Evolutionary conservation across 441 rosid genomes (phyloP), one percentile per base, ranked within the genome.

Genomic region (Gossypium trilobum): DNA sequence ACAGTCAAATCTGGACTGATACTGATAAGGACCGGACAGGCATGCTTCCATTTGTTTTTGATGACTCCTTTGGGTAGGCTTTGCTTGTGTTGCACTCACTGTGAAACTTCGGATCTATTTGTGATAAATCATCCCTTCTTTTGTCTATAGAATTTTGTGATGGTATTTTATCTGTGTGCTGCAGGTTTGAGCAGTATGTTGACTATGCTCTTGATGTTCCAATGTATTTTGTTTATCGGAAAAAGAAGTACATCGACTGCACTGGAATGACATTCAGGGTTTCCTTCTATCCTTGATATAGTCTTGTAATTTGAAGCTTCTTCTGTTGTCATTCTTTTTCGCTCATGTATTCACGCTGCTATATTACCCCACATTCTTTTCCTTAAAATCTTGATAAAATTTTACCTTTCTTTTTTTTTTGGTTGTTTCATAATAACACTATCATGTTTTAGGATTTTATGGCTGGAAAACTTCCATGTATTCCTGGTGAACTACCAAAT

Each of bases 191-290:
- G 86, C 98, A 86, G 81, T 95, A 95, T 80, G 98, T 92, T 67
- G 98, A 95, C 73, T 95, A 95, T 54, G 99, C 99, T 72, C 98
- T 95, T 25, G 98, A 95, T 75, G 98, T 92, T 75, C 99, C 99
- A 31, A 95, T 95, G 99, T 92, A 95, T 82, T 95, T 92, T 77
- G 95, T 91, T 68, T 95, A 92, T 71, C 89, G 95, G 74, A 84
- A 91, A 75, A 80, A 90, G 82, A 88, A 89, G 81, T 95, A 92
- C 77, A 81, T 91, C 29, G 97, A 95, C 85, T 95, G 99, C 82
- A 70, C 91, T 39, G 98, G 99, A 84, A 77, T 88, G 92, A 87
- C 99, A 79, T 95, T 95, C 82, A 84, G 95, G 99, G 99, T 95
- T 52, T 79, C 58, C 71, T 78, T 87, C 91, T 85, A 69, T 81